Evolutionary conservation across 306 rosid genomes (phyloP), one percentile per base, ranked within the genome.

Genomic region (Castanopsis chinensis): DNA sequence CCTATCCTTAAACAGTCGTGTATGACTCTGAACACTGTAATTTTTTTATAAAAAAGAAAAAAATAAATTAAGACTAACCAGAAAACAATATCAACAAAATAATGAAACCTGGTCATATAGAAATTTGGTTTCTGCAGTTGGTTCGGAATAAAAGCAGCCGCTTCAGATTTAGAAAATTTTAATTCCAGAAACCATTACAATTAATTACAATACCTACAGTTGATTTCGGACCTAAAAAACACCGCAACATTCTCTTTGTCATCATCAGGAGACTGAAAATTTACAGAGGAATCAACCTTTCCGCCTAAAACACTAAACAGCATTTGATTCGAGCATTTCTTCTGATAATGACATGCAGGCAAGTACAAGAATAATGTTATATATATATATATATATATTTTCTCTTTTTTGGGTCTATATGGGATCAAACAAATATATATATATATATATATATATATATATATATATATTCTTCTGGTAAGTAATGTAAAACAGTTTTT

Each of bases 291-390:
- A 78, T 90, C 85, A 77, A 15, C 74, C 78, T 86, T 83, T 82
- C 71, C 78, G 51, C 70, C 75, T 27, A 71, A 72, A 78, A 74
- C 60, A 65, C 76, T 28, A 43, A 30, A 73, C 56, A 11, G 56
- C 77, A 88, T 80, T 80, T 81, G 84, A 84, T 84, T 86, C 85
- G 61, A 7, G 78, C 80, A 56, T 73, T 80, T 75, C 53, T 23
- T 15, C n/a, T 43, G 86, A 84, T n/a, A 76, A 13, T 45, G 73
- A 90, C 83, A 82, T 58, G 64, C 74, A 55, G 52, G 58, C 65
- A 56, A 49, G 79, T 27, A 25, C 10, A 45, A 41, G n/a, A 41
- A 41, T 20, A 25, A 35, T 23, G 5, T 33, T 23, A 27, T 52
- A 64, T 11, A 49, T 9, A 5, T 23, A 27, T 52, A 64, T 11